A percentile compares a stretch with the other conserved stretches of the same genome.
phyloP scores from a whole-genome alignment of 345 rosid genomes.

The Arabidopsis arenosa region DNA sequence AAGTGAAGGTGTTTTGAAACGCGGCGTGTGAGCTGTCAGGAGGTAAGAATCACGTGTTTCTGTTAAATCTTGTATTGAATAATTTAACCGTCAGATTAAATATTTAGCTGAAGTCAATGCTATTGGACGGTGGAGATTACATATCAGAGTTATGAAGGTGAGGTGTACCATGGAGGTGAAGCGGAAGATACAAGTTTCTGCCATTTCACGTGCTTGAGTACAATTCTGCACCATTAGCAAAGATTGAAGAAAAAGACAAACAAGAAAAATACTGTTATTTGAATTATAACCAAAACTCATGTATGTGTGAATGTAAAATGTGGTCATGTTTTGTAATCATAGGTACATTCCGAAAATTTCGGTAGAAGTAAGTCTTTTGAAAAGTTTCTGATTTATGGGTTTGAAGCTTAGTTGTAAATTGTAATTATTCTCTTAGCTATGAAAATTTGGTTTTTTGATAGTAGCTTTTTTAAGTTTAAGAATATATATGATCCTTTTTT shows the following conservation, averaged over 20 bases:
- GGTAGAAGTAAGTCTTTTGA: conserved; percentile 15
- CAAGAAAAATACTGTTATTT: conserved; percentile 4
- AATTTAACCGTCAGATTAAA: conserved; percentile 2
- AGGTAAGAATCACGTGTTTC: conserved; percentile 29
- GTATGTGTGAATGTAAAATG: conserved; percentile 16
- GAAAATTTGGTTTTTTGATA: no score
- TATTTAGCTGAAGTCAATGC: conserved; percentile 16
- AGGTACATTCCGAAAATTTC: conserved; percentile 22
- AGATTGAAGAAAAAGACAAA: not conserved
- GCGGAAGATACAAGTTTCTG: conserved; percentile 21
- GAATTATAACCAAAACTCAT: not conserved
- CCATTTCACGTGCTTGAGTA: conserved; percentile 41
- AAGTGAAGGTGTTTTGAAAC: conserved; percentile 44
- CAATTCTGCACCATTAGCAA: conserved; percentile 32
- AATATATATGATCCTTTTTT: no score
- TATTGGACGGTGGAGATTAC: conserved; percentile 27
- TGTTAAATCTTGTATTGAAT: not conserved
- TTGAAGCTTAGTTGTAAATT: not conserved
- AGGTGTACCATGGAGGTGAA: conserved; percentile 28
- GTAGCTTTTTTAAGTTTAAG: no score
- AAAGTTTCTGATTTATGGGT: not conserved
- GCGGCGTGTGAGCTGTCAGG: conserved; percentile 46
- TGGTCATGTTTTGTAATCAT: conserved; percentile 5
- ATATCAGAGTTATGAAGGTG: not conserved
- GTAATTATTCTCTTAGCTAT: no score